phyloP scores from a whole-genome alignment of 2,329 filamentous ascomycete genomes.

The Trichophyton mentagrophytes region DNA sequence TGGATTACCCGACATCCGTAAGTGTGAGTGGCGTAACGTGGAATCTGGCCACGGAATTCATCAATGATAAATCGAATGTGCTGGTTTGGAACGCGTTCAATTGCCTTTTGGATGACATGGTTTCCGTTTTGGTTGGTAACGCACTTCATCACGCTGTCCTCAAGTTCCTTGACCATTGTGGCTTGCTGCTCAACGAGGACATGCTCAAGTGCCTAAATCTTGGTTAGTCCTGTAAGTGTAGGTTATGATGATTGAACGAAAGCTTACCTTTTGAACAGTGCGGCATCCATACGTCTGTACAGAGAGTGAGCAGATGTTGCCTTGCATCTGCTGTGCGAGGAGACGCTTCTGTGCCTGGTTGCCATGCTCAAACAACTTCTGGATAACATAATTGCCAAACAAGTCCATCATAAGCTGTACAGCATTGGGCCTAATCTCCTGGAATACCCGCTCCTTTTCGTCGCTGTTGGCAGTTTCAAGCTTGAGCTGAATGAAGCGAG shows the following conservation, averaged over 20 bases:
- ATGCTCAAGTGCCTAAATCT: constrained; percentile 63
- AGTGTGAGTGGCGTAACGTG: constrained; percentile 59
- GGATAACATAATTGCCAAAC: constrained; percentile 96
- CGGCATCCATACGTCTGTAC: constrained; percentile 86
- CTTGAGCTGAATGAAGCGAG: constrained; percentile 88
- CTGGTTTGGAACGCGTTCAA: constrained; percentile 63
- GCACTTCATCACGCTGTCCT: constrained; percentile 60
- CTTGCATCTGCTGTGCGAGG: constrained; percentile 75
- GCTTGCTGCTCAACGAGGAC: constrained; percentile 86
- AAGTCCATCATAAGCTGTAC: constrained; percentile 89
- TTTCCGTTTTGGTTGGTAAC: constrained; percentile 87
- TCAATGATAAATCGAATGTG: constrained; percentile 78
- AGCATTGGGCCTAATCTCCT: constrained; percentile 71
- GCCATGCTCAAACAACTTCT: constrained; percentile 94
- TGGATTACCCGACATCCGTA: constrained; percentile 93
- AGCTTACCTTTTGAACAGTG: constrained; percentile 75
- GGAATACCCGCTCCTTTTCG: constrained; percentile 83
- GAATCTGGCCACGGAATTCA: constrained; percentile 63
- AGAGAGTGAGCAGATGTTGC: constrained; percentile 66
- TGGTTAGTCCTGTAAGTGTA: not conserved
- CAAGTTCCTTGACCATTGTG: constrained; percentile 68
- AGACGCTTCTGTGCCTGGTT: constrained; percentile 86
- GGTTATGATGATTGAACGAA: constrained; percentile 9
- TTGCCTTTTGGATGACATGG: constrained; percentile 90
- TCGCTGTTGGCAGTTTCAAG: constrained; percentile 88